Base-by-base conservation (phyloP, 768 basidiomycete species). In the Boletus tomentosulus region DNA sequence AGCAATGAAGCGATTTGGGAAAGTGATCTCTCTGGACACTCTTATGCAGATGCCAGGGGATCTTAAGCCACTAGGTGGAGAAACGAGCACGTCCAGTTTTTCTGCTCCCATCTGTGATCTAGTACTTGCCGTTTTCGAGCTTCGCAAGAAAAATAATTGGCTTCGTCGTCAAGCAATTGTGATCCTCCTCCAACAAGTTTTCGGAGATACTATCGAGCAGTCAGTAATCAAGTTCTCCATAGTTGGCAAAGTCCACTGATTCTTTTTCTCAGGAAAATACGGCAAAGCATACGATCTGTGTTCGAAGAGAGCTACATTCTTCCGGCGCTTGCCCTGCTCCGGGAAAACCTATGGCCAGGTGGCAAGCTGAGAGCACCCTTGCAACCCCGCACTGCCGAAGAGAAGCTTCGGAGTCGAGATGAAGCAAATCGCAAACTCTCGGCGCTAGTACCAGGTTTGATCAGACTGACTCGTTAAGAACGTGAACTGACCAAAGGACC, bases 111-210 rank as follows among this genome's bases (percentile, higher is more conserved):
- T 98, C 37, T 96, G 93, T 62, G 95, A 99, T 64, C 74, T 99
- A 27, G 78, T 98, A 44, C 78, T 98, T 50, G 92, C 95, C 12
- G 78, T 98, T 10, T 98, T 99, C 61, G 95, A 97, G 69, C 81
- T 98, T 16, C 86, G 97, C 72, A 93, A 92, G 77, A 87, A 91
- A 70, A 94, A 95, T 63, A 97, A 96, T 61, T 99, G 97, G 97
- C 75, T 98, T 27, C 79, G 96, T 49, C 77, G 92, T 19, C 97
- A 98, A 67, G 95, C 97, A 2, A 92, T 97, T 61, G 89, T 98
- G 13, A 92, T 98, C 48, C 94, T 98, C 55, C 73, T 98, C 48
- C 97, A 98, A 66, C 96, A 98, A 66, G 85, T 98, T 4, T 78
- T 99, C 3, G 96, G 95, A 11, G 90, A 91, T 13, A 98, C 97